Evolutionary conservation across 192 early-diverging fungal genomes (phyloP).

Genomic region (Entrophospora sp.): DNA sequence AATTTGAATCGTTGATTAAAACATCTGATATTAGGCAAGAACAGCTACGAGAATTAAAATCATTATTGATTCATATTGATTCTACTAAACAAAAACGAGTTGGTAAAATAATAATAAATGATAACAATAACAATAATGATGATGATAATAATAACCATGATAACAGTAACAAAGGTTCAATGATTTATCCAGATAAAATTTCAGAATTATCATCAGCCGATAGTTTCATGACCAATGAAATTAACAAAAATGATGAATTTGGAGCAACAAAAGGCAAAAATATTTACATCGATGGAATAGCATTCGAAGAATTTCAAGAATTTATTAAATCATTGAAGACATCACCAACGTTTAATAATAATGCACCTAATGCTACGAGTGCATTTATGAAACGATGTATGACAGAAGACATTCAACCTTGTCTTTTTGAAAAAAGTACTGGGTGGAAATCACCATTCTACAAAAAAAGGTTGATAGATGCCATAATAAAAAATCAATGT

Average conservation of each 20-base stretch:
- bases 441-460: slow-evolving; percentile 29
- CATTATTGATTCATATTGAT: slow-evolving; percentile 30
- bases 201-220: not conserved
- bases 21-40: slow-evolving; percentile 25
- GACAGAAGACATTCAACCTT: slow-evolving; percentile 67
- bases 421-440: slow-evolving; percentile 46
- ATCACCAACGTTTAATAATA: slow-evolving; percentile 11
- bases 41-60: slow-evolving; percentile 29
- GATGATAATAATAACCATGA: too few species aligned
- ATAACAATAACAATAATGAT: too few species aligned
- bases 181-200: not conserved
- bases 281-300: slow-evolving; percentile 52
- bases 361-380: slow-evolving; percentile 19
- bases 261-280: not conserved
- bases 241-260: slow-evolving; percentile 1
- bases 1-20: slow-evolving; percentile 1
- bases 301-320: slow-evolving; percentile 65
- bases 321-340: slow-evolving; percentile 38
- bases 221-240: not conserved
- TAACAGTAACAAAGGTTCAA: not conserved
- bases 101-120: not conserved
- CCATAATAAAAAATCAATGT: slow-evolving; percentile 40
- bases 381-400: slow-evolving; percentile 60
- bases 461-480: slow-evolving; percentile 46
- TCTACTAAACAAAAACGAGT: slow-evolving; percentile 26